A percentile compares a stretch with the other conserved stretches of the same genome.
Evolutionary conservation across 495 filamentous ascomycete genomes (phyloP).

Genomic region (Symbiotaphrina buchneri): DNA sequence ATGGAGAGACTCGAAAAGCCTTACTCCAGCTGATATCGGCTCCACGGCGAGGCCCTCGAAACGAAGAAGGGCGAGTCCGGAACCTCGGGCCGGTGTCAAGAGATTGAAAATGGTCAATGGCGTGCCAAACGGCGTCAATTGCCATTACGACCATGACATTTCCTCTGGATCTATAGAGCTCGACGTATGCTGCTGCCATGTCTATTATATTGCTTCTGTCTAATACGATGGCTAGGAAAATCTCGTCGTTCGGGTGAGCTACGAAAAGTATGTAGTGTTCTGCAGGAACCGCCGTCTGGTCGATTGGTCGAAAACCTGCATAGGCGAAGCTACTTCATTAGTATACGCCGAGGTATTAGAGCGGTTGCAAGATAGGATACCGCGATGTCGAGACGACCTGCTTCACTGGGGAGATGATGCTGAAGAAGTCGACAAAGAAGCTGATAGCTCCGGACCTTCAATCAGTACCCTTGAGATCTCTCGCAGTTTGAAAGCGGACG

Average conservation of each 20-base stretch:
- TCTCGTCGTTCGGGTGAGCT: conserved; percentile 58
- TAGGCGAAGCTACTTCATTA: conserved; percentile 39
- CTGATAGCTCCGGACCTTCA: too few relatives aligned
- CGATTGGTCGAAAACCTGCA: conserved; percentile 28
- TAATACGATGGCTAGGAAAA: conserved; percentile 19
- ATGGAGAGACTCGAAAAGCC: too few relatives aligned
- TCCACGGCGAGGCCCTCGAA: too few relatives aligned
- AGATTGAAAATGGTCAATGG: too few relatives aligned
- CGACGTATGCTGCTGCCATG: too few relatives aligned
- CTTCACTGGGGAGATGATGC: conserved; percentile 28
- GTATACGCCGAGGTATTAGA: conserved; percentile 56
- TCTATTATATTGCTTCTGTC: too few relatives aligned
- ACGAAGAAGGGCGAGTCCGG: too few relatives aligned
- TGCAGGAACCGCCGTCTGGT: conserved; percentile 61
- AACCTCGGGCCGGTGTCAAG: too few relatives aligned
- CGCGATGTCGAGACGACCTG: conserved; percentile 29
- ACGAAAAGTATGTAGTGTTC: conserved; percentile 61
- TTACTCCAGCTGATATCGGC: too few relatives aligned
- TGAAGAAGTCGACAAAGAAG: conserved; percentile 27
- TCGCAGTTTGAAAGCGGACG: conserved; percentile 8
- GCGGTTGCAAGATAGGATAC: conserved; percentile 40
- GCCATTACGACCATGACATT: too few relatives aligned
- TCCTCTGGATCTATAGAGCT: too few relatives aligned
- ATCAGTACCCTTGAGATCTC: conserved; percentile 13
- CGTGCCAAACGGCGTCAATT: too few relatives aligned